These are phyloP conservation scores for Phytophthora cryptogea DNA, from an alignment of 352 stramenopile species.

Conservation along the genomic window DNA sequence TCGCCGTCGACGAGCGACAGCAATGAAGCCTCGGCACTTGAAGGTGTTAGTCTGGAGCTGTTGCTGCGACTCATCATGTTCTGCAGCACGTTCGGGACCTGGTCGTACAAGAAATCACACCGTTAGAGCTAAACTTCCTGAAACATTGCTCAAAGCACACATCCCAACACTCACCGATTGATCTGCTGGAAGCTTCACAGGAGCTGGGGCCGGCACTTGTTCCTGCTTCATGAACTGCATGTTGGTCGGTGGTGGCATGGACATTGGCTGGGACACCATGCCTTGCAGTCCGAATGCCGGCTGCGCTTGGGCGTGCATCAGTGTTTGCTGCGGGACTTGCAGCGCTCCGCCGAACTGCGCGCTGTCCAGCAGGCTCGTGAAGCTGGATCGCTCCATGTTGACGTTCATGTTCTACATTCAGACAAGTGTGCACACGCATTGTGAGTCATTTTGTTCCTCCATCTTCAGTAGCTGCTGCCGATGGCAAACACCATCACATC, in stretches of 20 bases:
- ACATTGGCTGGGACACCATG: slow-evolving; percentile 30
- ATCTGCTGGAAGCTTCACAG: slow-evolving; percentile 27
- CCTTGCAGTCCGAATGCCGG: slow-evolving; percentile 28
- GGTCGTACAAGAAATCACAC: neutral
- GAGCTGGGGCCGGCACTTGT: slow-evolving; percentile 12
- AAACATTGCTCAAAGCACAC: neutral
- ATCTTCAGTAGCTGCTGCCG: neutral
- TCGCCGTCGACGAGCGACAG: slow-evolving; percentile 62
- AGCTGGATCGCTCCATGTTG: slow-evolving; percentile 42
- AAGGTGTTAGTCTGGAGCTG: slow-evolving; percentile 31
- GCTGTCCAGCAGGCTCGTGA: slow-evolving; percentile 36
- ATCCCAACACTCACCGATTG: slow-evolving; percentile 29
- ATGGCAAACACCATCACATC: neutral
- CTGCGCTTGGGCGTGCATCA: slow-evolving; percentile 28
- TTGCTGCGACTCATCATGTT: slow-evolving; percentile 38
- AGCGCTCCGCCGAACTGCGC: slow-evolving; percentile 34
- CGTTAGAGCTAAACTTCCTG: slow-evolving; percentile 10
- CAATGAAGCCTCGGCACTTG: slow-evolving; percentile 50
- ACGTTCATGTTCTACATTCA: slow-evolving; percentile 48
- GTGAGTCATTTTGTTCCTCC: slow-evolving; percentile 30
- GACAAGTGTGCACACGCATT: slow-evolving; percentile 30
- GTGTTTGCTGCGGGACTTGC: slow-evolving; percentile 30
- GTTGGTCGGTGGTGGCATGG: slow-evolving; percentile 11
- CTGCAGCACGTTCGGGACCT: slow-evolving; percentile 46
- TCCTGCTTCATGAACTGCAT: slow-evolving; percentile 33